Evolutionary conservation across 495 filamentous ascomycete species (phyloP).

Genomic region (Daldinia vernicosa): DNA sequence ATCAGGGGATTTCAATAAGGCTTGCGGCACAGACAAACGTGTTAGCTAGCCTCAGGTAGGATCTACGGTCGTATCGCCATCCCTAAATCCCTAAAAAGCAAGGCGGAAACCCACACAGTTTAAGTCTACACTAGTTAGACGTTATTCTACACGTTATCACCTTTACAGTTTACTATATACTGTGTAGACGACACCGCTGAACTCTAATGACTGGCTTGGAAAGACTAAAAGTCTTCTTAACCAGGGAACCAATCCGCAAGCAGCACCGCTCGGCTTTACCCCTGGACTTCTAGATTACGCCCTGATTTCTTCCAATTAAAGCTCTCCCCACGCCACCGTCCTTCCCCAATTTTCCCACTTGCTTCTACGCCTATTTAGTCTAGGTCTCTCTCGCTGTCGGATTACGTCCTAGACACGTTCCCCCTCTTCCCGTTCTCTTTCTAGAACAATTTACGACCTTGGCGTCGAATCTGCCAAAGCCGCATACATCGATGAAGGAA

Average conservation of each 20-base stretch:
- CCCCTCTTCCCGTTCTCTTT: conserved; percentile 33
- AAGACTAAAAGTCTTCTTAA: conserved; percentile 3
- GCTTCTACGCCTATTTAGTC: conserved; percentile 44
- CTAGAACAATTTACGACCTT: conserved; percentile 45
- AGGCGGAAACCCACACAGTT: conserved; percentile 42
- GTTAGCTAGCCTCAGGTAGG: conserved; percentile 26
- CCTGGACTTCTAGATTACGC: conserved; percentile 36
- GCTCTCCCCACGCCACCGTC: conserved; percentile 30
- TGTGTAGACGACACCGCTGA: conserved; percentile 11
- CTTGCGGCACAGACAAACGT: conserved; percentile 7
- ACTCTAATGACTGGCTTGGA: conserved; percentile 4
- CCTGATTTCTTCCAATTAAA: conserved; percentile 33
- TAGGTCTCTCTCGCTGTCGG: conserved; percentile 32
- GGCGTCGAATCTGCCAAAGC: conserved; percentile 46
- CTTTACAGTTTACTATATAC: neutral
- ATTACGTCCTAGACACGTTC: conserved; percentile 22
- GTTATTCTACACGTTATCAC: conserved; percentile 32
- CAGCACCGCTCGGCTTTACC: conserved; percentile 26
- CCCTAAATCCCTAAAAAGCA: conserved; percentile 31
- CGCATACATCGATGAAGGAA: conserved; percentile 69
- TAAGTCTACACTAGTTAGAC: conserved; percentile 25
- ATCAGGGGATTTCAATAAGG: neutral
- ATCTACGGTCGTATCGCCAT: conserved; percentile 28
- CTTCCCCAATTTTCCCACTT: conserved; percentile 26
- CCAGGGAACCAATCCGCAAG: conserved; percentile 27